phyloP scores from a whole-genome alignment of 2,329 filamentous ascomycete genomes.

The Fusarium irregulare region DNA sequence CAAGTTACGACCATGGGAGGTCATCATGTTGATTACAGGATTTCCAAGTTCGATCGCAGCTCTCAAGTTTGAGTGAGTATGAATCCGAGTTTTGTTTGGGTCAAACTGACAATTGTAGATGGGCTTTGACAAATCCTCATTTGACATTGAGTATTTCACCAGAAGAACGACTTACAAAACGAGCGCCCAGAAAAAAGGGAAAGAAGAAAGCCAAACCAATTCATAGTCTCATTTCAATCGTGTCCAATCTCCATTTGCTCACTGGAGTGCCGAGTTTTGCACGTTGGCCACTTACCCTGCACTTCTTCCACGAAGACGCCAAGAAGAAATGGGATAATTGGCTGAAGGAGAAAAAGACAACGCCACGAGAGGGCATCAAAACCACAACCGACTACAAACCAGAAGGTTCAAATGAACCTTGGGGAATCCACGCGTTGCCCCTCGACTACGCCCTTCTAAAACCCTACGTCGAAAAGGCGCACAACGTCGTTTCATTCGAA shows the following conservation, averaged over 20 bases:
- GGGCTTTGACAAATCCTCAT: constrained; percentile 91
- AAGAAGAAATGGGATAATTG: constrained; percentile 74
- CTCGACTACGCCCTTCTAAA: constrained; percentile 67
- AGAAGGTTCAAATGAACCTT: constrained; percentile 33
- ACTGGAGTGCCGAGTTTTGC: constrained; percentile 82
- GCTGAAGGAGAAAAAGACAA: constrained; percentile 61
- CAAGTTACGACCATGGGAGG: constrained; percentile 86
- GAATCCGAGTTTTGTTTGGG: neutral
- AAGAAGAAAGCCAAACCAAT: constrained; percentile 67
- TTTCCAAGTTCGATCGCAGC: constrained; percentile 90
- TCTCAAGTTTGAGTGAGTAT: constrained; percentile 87
- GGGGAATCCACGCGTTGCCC: constrained; percentile 66
- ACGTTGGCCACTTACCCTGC: constrained; percentile 83
- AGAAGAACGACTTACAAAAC: constrained; percentile 67
- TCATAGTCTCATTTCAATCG: constrained; percentile 71
- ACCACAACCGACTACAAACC: constrained; percentile 67
- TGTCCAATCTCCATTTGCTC: constrained; percentile 85
- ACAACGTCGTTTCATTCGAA: constrained; percentile 66
- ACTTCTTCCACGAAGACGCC: constrained; percentile 81
- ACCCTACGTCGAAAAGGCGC: constrained; percentile 66
- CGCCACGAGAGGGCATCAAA: constrained; percentile 60
- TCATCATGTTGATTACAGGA: constrained; percentile 85
- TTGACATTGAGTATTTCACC: constrained; percentile 80
- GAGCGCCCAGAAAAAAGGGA: constrained; percentile 60
- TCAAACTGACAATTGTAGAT: constrained; percentile 62